These are phyloP conservation scores for Pythium coloratum DNA, from an alignment of 352 stramenopile genomes.

Conservation along the genomic window DNA sequence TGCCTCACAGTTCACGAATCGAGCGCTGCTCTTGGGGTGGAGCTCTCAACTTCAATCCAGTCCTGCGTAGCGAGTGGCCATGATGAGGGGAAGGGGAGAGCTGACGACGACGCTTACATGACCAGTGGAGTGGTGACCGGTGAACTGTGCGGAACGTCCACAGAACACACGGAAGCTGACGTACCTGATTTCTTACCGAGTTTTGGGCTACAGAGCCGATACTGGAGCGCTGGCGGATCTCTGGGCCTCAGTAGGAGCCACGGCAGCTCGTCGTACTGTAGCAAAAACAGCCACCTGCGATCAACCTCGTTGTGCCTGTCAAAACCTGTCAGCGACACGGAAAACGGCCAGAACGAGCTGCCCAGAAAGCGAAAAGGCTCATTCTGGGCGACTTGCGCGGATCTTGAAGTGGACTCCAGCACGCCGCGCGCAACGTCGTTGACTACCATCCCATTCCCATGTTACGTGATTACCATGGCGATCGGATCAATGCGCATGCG, in stretches of 20 bases:
- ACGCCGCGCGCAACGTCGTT: slow-evolving; percentile 3
- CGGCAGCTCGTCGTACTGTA: background rate
- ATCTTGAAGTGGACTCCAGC: background rate
- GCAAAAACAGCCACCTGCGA: background rate
- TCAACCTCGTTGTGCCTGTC: background rate
- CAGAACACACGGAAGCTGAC: slow-evolving; percentile 19
- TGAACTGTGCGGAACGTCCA: slow-evolving; percentile 10
- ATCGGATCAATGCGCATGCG: background rate
- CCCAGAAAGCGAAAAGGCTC: slow-evolving; percentile 5
- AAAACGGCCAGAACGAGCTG: slow-evolving; percentile 2
- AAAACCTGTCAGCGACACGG: background rate
- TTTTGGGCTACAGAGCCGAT: slow-evolving; percentile 1
- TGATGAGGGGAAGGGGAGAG: slow-evolving; percentile 8
- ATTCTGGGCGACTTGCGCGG: slow-evolving; percentile 14
- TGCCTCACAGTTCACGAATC: background rate
- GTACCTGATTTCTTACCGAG: slow-evolving; percentile 8
- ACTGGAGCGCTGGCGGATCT: background rate
- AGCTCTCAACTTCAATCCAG: background rate
- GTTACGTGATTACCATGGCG: slow-evolving; percentile 3
- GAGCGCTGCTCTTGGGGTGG: background rate
- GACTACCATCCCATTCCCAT: slow-evolving; percentile 27
- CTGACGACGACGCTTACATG: slow-evolving; percentile 3
- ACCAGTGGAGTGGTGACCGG: slow-evolving; percentile 14
- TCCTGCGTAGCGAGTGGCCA: background rate
- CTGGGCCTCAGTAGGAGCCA: slow-evolving; percentile 3